Evolutionary conservation across 106 monocot species (phyloP).

Genomic region (Dendrobium chrysotoxum): DNA sequence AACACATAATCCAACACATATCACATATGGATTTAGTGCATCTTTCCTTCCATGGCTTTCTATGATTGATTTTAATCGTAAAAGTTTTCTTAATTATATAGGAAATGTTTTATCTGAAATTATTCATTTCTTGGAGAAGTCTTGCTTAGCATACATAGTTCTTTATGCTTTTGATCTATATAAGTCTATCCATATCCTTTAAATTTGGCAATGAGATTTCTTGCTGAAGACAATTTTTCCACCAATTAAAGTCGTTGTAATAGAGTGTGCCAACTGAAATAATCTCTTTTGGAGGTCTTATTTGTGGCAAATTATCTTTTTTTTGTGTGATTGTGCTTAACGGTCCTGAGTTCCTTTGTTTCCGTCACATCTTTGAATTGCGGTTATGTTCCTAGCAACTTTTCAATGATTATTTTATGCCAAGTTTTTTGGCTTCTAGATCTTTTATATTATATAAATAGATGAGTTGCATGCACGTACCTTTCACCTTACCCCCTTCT

Average conservation of each 20-base stretch:
- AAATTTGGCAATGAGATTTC: slow-evolving; percentile 26
- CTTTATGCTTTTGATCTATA: slow-evolving; percentile 56
- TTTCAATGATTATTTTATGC: no score
- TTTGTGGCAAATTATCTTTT: slow-evolving; percentile 35
- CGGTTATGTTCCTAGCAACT: no score
- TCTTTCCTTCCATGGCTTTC: slow-evolving; percentile 3
- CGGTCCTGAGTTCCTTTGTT: neutral
- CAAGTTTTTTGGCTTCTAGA: no score
- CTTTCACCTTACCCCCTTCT: no score
- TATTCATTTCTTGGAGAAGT: slow-evolving; percentile 37
- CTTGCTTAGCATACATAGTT: slow-evolving; percentile 44
- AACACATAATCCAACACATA: slow-evolving; percentile 63
- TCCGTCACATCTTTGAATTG: neutral
- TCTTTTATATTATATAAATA: no score
- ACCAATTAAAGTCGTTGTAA: slow-evolving; percentile 31
- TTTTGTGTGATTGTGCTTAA: neutral
- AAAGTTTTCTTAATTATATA: slow-evolving; percentile 15
- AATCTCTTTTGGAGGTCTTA: slow-evolving; percentile 50
- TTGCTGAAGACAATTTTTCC: slow-evolving; percentile 40
- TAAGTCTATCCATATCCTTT: slow-evolving; percentile 12
- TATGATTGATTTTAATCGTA: neutral
- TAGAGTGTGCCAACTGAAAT: slow-evolving; percentile 43
- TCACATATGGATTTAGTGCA: slow-evolving; percentile 81
- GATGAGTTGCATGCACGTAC: no score
- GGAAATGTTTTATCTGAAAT: slow-evolving; percentile 56